Conservation (phyloP, 2,329 filamentous ascomycete species). For the Aspergillus eucalypticola region DNA sequence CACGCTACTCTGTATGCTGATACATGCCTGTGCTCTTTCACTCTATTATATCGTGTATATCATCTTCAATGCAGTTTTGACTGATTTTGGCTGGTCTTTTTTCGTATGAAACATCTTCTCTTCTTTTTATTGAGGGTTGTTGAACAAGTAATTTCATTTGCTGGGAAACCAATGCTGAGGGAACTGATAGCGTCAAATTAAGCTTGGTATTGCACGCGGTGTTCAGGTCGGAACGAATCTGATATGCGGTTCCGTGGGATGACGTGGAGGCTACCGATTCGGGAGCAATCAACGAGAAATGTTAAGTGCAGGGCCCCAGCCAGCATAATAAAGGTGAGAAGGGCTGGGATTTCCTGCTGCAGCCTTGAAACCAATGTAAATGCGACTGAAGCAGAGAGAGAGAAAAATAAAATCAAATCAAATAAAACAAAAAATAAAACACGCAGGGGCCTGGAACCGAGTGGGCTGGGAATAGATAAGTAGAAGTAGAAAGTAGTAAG, state of each 20-base stretch:
- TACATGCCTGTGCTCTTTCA: slow-evolving; percentile 39
- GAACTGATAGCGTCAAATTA: neutral
- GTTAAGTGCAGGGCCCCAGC: neutral
- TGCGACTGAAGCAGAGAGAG: too few relatives aligned
- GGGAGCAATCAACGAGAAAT: neutral
- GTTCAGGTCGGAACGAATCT: neutral
- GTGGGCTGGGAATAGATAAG: neutral
- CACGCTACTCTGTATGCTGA: slow-evolving; percentile 40
- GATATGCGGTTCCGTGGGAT: slow-evolving; percentile 5
- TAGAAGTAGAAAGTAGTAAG: neutral
- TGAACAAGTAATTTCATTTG: too few relatives aligned
- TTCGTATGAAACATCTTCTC: neutral
- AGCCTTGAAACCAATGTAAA: too few relatives aligned
- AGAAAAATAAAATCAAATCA: too few relatives aligned
- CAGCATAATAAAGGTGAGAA: neutral
- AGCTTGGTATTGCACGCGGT: neutral
- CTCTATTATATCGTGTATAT: slow-evolving; percentile 46
- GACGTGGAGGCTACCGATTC: slow-evolving; percentile 7
- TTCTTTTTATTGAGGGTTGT: too few relatives aligned
- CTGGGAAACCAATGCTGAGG: neutral
- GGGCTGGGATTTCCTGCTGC: neutral
- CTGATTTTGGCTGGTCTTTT: slow-evolving; percentile 7
- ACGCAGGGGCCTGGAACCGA: too few relatives aligned
- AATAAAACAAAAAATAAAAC: too few relatives aligned
- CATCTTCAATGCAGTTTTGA: slow-evolving; percentile 42